Evolutionary conservation across 2,329 filamentous ascomycete species (phyloP).

Genomic region (Apiospora malaysiana): DNA sequence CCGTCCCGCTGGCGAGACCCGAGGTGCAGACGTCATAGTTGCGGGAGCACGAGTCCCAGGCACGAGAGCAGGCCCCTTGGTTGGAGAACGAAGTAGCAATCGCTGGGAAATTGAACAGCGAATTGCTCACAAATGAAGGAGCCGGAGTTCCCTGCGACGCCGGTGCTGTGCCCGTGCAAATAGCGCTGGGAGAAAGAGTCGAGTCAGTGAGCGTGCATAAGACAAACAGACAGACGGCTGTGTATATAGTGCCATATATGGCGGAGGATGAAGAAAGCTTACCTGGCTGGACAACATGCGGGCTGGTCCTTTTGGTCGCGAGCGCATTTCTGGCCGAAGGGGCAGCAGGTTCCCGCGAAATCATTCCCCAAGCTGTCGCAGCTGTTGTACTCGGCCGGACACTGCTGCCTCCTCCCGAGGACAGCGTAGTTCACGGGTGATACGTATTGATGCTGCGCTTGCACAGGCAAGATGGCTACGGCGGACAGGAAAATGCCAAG

Average conservation of each 20-base stretch:
- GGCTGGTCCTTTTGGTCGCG: slow-evolving; percentile 55
- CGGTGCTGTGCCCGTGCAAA: slow-evolving; percentile 62
- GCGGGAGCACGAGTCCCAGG: slow-evolving; percentile 55
- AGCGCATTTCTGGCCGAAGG: slow-evolving; percentile 55
- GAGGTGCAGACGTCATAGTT: slow-evolving; percentile 62
- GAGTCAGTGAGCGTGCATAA: background rate
- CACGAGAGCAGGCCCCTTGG: slow-evolving; percentile 56
- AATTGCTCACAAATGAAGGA: slow-evolving; percentile 60
- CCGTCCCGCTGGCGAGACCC: slow-evolving; percentile 49
- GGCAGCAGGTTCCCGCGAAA: slow-evolving; percentile 58
- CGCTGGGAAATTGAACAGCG: slow-evolving; percentile 66
- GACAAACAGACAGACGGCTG: background rate
- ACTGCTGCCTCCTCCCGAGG: slow-evolving; percentile 41
- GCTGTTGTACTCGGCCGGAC: slow-evolving; percentile 56
- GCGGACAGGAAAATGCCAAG: slow-evolving; percentile 1
- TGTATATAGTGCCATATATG: too few relatives aligned
- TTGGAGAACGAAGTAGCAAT: slow-evolving; percentile 59
- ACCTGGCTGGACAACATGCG: slow-evolving; percentile 61
- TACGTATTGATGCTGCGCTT: slow-evolving; percentile 22
- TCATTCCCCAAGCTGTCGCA: slow-evolving; percentile 54
- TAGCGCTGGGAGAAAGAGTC: slow-evolving; percentile 44
- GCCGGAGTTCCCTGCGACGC: slow-evolving; percentile 44
- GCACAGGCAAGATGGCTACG: background rate
- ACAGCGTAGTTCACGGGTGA: slow-evolving; percentile 32
- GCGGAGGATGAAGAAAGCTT: slow-evolving; percentile 33